phyloP scores from a whole-genome alignment of 345 rosid species.

The Camelina hispida region DNA sequence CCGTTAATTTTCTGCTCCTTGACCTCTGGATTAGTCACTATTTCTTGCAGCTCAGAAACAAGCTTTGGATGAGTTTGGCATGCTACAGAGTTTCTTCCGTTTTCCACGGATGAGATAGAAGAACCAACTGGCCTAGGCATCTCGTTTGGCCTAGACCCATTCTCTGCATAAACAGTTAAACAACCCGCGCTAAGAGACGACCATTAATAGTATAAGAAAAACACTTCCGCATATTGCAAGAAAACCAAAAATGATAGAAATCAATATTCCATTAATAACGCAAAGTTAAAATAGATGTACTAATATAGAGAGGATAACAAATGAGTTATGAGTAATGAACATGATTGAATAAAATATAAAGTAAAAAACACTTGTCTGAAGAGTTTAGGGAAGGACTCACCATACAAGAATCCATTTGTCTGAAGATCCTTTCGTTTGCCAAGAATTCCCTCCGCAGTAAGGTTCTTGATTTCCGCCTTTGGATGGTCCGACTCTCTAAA shows the following conservation, averaged over 20 bases:
- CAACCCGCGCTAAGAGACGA: constrained; percentile 32
- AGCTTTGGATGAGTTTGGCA: constrained; percentile 39
- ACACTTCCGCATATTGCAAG: not conserved
- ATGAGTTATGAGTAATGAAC: constrained; percentile 7
- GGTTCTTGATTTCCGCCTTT: constrained; percentile 31
- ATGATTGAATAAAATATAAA: constrained; percentile 6
- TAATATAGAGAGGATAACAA: constrained; percentile 3
- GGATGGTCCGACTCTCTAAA: constrained; percentile 16
- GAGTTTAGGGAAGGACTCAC: constrained; percentile 54
- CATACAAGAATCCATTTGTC: constrained; percentile 65
- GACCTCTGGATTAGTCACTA: constrained; percentile 42
- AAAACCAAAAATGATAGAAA: constrained; percentile 10
- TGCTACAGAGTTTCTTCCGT: constrained; percentile 52
- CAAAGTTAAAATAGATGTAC: not conserved
- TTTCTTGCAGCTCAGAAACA: constrained; percentile 42
- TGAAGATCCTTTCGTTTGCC: constrained; percentile 67
- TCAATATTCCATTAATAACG: not conserved
- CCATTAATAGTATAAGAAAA: constrained; percentile 3
- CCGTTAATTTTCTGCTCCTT: constrained; percentile 59
- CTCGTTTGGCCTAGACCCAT: constrained; percentile 55
- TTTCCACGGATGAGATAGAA: constrained; percentile 49
- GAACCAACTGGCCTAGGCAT: constrained; percentile 45
- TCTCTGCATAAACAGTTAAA: constrained; percentile 51
- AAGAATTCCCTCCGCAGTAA: constrained; percentile 42
- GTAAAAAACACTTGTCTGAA: not conserved